phyloP scores from a whole-genome alignment of 371 early-diverging fungal species.

The Smittium mucronatum region DNA sequence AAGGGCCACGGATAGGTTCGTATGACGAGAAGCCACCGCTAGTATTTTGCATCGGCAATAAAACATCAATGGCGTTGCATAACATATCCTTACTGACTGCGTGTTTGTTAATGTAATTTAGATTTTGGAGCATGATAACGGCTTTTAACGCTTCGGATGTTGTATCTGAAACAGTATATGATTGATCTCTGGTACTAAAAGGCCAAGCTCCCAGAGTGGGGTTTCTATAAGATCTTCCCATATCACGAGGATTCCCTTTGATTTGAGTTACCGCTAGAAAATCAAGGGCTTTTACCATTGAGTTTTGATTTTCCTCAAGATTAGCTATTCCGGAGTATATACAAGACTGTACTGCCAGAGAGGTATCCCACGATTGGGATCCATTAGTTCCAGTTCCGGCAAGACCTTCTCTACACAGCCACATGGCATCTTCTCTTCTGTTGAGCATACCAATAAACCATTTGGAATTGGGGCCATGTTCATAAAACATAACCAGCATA shows the following conservation, averaged over 20 bases:
- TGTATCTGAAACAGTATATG: conserved; percentile 91
- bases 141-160: conserved; percentile 92
- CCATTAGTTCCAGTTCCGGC: conserved; percentile 97
- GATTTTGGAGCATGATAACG: conserved; percentile 56
- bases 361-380: conserved; percentile 93
- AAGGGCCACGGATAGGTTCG: conserved; percentile 68
- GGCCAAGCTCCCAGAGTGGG: conserved; percentile 87
- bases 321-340: conserved; percentile 58
- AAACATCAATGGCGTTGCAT: conserved; percentile 69
- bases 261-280: conserved; percentile 88
- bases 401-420: conserved; percentile 84
- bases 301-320: conserved; percentile 48
- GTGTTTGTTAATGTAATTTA: conserved; percentile 34
- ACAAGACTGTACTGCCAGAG: conserved; percentile 71
- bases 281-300: conserved; percentile 52
- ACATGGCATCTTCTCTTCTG: conserved; percentile 71
- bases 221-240: conserved; percentile 63
- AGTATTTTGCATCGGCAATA: conserved; percentile 81
- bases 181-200: conserved; percentile 86
- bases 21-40: conserved; percentile 87
- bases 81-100: conserved; percentile 49
- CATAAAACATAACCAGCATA: conserved; percentile 65
- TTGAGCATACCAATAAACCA: conserved; percentile 62
- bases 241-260: conserved; percentile 50
- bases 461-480: conserved; percentile 74